Conservation (phyloP, 2,329 filamentous ascomycete species). For the Sporothrix brunneoviolacea region DNA sequence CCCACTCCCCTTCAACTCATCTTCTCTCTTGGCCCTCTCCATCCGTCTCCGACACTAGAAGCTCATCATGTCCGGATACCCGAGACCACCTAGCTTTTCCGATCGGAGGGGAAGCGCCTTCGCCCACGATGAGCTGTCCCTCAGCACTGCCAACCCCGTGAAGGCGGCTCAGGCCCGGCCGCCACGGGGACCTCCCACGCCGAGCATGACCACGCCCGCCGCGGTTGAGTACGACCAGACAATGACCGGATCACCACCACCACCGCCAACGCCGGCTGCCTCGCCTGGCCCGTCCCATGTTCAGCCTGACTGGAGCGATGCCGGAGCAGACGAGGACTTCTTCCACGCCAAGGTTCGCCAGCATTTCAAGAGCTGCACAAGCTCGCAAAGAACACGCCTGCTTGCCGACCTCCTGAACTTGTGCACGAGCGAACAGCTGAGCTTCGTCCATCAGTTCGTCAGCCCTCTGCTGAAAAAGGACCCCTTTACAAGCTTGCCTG, state of each 20-base stretch:
- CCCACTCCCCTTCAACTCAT: neutral
- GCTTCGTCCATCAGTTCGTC: conserved; percentile 94
- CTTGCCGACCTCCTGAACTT: conserved; percentile 85
- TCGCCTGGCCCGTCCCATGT: conserved; percentile 56
- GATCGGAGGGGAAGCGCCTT: conserved; percentile 54
- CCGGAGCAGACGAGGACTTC: conserved; percentile 73
- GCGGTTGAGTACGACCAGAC: conserved; percentile 57
- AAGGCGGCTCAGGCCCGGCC: conserved; percentile 46
- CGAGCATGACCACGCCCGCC: conserved; percentile 58
- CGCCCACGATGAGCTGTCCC: conserved; percentile 48
- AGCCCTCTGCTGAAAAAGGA: conserved; percentile 93
- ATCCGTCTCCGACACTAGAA: neutral
- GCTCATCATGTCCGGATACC: conserved; percentile 33
- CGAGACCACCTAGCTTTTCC: conserved; percentile 52
- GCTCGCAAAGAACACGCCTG: conserved; percentile 70
- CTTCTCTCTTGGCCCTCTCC: neutral
- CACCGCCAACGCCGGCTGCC: conserved; percentile 58
- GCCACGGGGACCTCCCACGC: conserved; percentile 56
- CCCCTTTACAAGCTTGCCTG: conserved; percentile 84
- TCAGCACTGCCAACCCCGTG: conserved; percentile 35
- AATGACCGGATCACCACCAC: conserved; percentile 54
- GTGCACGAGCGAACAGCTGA: conserved; percentile 90
- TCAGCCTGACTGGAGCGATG: conserved; percentile 67
- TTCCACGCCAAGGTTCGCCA: conserved; percentile 72
- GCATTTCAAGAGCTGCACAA: conserved; percentile 71